phyloP scores from a whole-genome alignment of 768 basidiomycete genomes.

The Paxillus ammoniavirescens region DNA sequence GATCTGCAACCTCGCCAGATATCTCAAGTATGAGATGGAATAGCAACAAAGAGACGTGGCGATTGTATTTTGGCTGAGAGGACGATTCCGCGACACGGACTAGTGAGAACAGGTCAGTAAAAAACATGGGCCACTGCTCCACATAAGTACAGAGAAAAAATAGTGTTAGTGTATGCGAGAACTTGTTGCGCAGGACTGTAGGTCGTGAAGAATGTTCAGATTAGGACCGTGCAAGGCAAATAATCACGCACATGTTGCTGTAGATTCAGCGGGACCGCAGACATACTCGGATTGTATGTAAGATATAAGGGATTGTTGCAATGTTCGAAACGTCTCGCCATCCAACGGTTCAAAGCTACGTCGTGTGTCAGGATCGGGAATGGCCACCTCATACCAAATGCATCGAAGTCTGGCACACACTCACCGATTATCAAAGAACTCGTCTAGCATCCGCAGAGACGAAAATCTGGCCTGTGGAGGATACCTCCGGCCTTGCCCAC shows the following conservation, averaged over 20 bases:
- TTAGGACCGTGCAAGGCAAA: conserved; percentile 5
- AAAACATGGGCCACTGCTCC: conserved; percentile 84
- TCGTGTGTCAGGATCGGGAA: conserved; percentile 8
- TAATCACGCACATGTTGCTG: conserved; percentile 68
- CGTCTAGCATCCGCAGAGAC: conserved; percentile 76
- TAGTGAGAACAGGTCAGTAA: conserved; percentile 73
- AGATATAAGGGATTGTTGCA: conserved; percentile 74
- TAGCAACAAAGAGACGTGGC: conserved; percentile 83
- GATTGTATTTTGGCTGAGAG: conserved; percentile 65
- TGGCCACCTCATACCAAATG: not conserved
- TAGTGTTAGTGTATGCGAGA: conserved; percentile 85
- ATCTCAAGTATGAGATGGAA: conserved; percentile 94
- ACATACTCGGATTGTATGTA: conserved; percentile 91
- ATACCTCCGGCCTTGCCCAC: conserved; percentile 61
- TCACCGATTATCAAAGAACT: conserved; percentile 81
- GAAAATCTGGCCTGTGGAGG: conserved; percentile 75
- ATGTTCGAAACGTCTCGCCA: conserved; percentile 61
- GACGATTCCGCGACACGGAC: conserved; percentile 61
- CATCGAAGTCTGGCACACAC: conserved; percentile 27
- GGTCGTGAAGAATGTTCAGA: conserved; percentile 10
- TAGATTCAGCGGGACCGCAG: conserved; percentile 78
- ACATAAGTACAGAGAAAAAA: conserved; percentile 88
- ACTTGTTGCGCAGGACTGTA: conserved; percentile 90
- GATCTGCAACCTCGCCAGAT: conserved; percentile 96
- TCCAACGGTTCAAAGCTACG: conserved; percentile 65